A percentile compares a stretch with the other conserved stretches of the same genome.
These are phyloP conservation scores for Penicillium sp. DNA, from an alignment of 2,329 filamentous ascomycete species.

Conservation along the genomic window DNA sequence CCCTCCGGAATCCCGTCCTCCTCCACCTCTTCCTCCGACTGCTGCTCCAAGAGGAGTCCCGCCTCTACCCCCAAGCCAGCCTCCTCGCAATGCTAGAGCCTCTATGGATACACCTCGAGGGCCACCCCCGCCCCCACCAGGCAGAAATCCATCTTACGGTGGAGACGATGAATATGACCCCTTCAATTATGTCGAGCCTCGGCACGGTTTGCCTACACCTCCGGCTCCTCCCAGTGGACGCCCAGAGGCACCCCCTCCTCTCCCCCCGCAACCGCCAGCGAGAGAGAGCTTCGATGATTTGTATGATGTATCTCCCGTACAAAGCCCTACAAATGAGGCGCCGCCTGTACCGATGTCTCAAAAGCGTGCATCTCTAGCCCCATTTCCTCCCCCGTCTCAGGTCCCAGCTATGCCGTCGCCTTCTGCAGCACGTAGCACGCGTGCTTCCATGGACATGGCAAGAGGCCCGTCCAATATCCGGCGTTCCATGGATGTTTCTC, in stretches of 20 bases:
- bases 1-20: constrained; percentile 38
- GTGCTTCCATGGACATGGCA: constrained; percentile 66
- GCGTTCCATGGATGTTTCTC: constrained; percentile 71
- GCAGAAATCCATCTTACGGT: constrained; percentile 39
- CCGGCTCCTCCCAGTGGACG: constrained; percentile 17
- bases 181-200: constrained; percentile 52
- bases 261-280: constrained; percentile 28
- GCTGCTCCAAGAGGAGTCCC: constrained; percentile 63
- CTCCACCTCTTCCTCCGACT: constrained; percentile 57
- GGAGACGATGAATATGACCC: constrained; percentile 57
- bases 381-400: constrained; percentile 45
- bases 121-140: constrained; percentile 47
- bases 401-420: constrained; percentile 43
- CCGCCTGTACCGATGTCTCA: constrained; percentile 35
- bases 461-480: constrained; percentile 53
- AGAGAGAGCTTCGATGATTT: constrained; percentile 48
- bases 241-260: constrained; percentile 27
- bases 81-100: constrained; percentile 47
- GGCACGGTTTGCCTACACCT: constrained; percentile 30
- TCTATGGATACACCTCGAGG: constrained; percentile 36
- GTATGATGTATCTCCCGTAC: constrained; percentile 46
- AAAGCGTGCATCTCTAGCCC: constrained; percentile 48
- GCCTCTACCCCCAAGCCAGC: constrained; percentile 65
- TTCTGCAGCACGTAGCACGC: constrained; percentile 46
- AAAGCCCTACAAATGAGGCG: constrained; percentile 33